phyloP scores from a whole-genome alignment of 2,329 filamentous ascomycete genomes.

The Fusarium sp. region DNA sequence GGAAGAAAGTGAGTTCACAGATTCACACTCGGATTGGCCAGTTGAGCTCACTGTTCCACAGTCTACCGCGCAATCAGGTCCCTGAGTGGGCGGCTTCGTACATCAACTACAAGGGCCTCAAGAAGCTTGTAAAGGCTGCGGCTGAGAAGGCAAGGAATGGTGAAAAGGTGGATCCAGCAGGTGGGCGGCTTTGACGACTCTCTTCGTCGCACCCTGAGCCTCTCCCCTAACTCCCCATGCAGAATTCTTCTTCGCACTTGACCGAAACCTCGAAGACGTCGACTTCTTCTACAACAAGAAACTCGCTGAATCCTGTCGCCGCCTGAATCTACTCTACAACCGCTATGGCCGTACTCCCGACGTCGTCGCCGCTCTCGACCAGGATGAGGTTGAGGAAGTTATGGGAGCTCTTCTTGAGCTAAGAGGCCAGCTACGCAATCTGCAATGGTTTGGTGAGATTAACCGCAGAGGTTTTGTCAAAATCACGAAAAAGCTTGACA shows the following conservation, averaged over 20 bases:
- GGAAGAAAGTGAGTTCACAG: conserved; percentile 69
- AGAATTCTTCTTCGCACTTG: conserved; percentile 98
- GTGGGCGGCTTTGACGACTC: conserved; percentile 70
- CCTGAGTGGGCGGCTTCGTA: conserved; percentile 89
- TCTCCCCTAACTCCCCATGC: conserved; percentile 55
- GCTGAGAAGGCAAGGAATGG: conserved; percentile 76
- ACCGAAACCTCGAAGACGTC: conserved; percentile 97
- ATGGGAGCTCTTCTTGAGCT: conserved; percentile 92
- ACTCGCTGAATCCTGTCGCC: conserved; percentile 85
- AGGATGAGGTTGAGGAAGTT: conserved; percentile 92
- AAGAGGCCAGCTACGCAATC: conserved; percentile 87
- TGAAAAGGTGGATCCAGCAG: conserved; percentile 88
- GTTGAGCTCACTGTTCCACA: conserved; percentile 52
- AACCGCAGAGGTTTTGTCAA: conserved; percentile 96
- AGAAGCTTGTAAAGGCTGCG: conserved; percentile 93
- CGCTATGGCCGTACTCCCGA: conserved; percentile 85
- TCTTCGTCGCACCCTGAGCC: conserved; percentile 47
- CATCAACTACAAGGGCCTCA: conserved; percentile 92
- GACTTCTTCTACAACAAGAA: conserved; percentile 98
- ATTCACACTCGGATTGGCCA: conserved; percentile 11
- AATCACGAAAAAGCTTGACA: conserved; percentile 99
- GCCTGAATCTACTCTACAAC: conserved; percentile 88
- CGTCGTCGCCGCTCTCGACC: conserved; percentile 80
- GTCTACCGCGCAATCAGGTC: conserved; percentile 85
- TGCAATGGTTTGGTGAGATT: conserved; percentile 98